A percentile compares a stretch with the other conserved stretches of the same genome.
These are phyloP conservation scores for Plantago coronopus DNA, from an alignment of 305 asterid genomes.

Conservation along the genomic window DNA sequence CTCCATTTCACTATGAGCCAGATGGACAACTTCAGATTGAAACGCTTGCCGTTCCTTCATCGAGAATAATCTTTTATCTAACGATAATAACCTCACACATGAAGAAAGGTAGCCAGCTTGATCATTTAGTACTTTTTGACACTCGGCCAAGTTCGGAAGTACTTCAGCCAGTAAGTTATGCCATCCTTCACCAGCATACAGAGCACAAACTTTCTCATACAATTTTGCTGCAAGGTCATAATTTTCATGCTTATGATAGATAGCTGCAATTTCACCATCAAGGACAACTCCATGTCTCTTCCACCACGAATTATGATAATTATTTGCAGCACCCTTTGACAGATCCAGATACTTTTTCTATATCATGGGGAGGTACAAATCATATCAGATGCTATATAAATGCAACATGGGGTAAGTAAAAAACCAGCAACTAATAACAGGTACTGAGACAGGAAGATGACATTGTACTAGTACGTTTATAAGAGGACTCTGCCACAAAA, in stretches of 20 bases:
- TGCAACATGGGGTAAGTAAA: constrained; percentile 16
- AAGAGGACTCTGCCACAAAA: constrained; percentile 19
- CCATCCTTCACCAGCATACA: constrained; percentile 99
- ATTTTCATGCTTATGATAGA: constrained; percentile 74
- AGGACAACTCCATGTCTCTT: constrained; percentile 99
- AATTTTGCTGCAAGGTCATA: constrained; percentile 84
- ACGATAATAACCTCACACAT: constrained; percentile 90
- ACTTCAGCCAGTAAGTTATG: constrained; percentile 92
- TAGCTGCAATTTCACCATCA: constrained; percentile 97
- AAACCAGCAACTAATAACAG: constrained; percentile 14
- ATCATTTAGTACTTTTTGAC: constrained; percentile 89
- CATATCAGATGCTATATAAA: constrained; percentile 20
- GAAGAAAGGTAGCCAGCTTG: constrained; percentile 98
- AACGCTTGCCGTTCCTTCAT: constrained; percentile 86
- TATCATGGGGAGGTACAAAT: constrained; percentile 23
- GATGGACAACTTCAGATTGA: constrained; percentile 93
- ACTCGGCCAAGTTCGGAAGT: constrained; percentile 90
- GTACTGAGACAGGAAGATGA: neutral
- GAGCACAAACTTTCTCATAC: constrained; percentile 99
- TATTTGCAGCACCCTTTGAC: constrained; percentile 95
- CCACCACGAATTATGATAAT: constrained; percentile 98
- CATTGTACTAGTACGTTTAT: constrained; percentile 12
- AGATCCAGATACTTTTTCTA: constrained; percentile 90
- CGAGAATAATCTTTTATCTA: constrained; percentile 80
- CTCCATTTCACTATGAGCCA: constrained; percentile 96